Evolutionary conservation across 495 filamentous ascomycete species (phyloP).

Genomic region (Aspergillus asperescens): DNA sequence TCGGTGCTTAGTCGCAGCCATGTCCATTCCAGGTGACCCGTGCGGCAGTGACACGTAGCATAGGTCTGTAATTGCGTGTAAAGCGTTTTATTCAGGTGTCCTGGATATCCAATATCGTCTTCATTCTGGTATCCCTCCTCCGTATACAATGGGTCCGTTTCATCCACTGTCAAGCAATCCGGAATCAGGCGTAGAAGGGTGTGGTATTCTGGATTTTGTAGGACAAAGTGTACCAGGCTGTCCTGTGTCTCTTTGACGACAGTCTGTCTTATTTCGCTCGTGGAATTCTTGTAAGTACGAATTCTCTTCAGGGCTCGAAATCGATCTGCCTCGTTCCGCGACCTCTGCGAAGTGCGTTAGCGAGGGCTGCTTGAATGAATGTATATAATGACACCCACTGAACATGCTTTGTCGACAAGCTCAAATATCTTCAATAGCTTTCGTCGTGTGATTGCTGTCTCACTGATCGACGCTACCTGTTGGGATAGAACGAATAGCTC

Average conservation of each 20-base stretch:
- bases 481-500: slow-evolving; percentile 6
- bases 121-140: background rate
- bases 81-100: background rate
- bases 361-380: no score
- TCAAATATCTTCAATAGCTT: background rate
- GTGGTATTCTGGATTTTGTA: background rate
- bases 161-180: background rate
- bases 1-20: slow-evolving; percentile 1
- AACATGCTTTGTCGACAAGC: slow-evolving; percentile 5
- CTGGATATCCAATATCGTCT: background rate
- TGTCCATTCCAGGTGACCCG: background rate
- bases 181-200: background rate
- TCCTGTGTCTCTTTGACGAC: background rate
- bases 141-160: background rate
- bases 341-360: no score
- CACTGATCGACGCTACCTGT: background rate
- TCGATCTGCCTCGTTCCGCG: no score
- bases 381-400: background rate
- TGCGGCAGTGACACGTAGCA: background rate
- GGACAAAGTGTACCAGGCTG: background rate
- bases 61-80: slow-evolving; percentile 1
- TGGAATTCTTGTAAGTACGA: background rate
- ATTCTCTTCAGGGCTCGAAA: background rate
- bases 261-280: background rate
- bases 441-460: background rate